Evolutionary conservation across 2,329 filamentous ascomycete species (phyloP).

Genomic region (Rhynchosporium graminicola): DNA sequence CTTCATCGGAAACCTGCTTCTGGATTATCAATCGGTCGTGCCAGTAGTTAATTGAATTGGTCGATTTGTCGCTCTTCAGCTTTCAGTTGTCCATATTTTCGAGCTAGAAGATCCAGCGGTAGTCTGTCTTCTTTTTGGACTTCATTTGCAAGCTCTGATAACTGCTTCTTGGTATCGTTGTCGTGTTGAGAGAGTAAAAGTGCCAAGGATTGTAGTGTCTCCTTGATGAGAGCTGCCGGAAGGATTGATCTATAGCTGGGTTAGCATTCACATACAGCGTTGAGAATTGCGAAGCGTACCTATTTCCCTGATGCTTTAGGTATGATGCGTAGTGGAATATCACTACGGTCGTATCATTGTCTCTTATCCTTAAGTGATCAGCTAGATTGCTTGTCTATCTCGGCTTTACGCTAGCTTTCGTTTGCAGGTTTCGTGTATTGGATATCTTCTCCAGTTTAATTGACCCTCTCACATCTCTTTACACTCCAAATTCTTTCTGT

Average conservation of each 20-base stretch:
- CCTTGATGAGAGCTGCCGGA: constrained; percentile 40
- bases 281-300: constrained; percentile 1
- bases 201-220: constrained; percentile 43
- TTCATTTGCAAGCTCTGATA: constrained; percentile 17
- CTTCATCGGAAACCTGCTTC: constrained; percentile 47
- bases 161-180: constrained; percentile 32
- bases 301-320: constrained; percentile 37
- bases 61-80: constrained; percentile 42
- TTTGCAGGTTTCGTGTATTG: constrained; percentile 34
- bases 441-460: constrained; percentile 28
- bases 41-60: constrained; percentile 44
- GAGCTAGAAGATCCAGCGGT: constrained; percentile 37
- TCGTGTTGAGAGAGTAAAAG: constrained; percentile 43
- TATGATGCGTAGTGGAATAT: constrained; percentile 48
- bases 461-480: constrained; percentile 5
- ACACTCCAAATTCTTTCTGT: background rate
- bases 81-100: constrained; percentile 39
- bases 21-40: constrained; percentile 47
- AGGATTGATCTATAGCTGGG: constrained; percentile 33
- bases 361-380: constrained; percentile 45
- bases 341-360: constrained; percentile 44
- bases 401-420: constrained; percentile 43
- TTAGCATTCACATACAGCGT: background rate
- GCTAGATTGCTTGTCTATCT: constrained; percentile 45
- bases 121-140: constrained; percentile 21